phyloP scores from a whole-genome alignment of 176 grass and related monocot genomes.

The Rhynchospora tenuis region DNA sequence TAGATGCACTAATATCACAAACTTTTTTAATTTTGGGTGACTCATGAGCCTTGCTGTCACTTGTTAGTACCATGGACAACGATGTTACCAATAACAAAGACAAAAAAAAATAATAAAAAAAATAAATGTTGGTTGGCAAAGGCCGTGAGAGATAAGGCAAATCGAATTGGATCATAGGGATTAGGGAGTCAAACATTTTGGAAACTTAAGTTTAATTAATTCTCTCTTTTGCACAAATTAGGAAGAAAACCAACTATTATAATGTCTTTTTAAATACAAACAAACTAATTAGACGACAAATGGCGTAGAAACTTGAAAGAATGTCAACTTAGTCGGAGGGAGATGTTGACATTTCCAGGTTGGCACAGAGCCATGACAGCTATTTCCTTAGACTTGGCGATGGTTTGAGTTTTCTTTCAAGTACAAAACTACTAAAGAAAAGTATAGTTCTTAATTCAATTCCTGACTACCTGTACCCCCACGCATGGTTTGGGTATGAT shows the following conservation, averaged over 20 bases:
- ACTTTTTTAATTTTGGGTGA: neutral
- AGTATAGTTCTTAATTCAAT: neutral
- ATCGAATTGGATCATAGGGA: neutral
- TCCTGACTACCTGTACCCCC: neutral
- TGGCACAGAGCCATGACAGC: neutral
- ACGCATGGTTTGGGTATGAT: neutral
- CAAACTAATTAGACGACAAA: neutral
- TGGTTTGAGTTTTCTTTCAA: neutral
- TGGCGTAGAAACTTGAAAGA: neutral
- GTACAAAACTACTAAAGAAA: no score
- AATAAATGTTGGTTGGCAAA: neutral
- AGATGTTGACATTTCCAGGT: slow-evolving; percentile 13
- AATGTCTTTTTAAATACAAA: neutral
- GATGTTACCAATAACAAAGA: neutral
- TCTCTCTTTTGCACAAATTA: neutral
- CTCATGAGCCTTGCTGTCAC: neutral
- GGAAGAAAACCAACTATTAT: neutral
- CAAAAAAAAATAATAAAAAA: neutral
- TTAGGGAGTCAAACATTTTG: neutral
- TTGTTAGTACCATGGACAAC: neutral
- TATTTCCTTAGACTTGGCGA: neutral
- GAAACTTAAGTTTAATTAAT: neutral
- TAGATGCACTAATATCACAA: no score
- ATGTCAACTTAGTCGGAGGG: slow-evolving; percentile 11
- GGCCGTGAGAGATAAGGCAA: neutral